Percentiles rank a stretch among this genome's conserved stretches.
phyloP scores from a whole-genome alignment of 2,329 filamentous ascomycete species.

The Calonectria multiphialidica region DNA sequence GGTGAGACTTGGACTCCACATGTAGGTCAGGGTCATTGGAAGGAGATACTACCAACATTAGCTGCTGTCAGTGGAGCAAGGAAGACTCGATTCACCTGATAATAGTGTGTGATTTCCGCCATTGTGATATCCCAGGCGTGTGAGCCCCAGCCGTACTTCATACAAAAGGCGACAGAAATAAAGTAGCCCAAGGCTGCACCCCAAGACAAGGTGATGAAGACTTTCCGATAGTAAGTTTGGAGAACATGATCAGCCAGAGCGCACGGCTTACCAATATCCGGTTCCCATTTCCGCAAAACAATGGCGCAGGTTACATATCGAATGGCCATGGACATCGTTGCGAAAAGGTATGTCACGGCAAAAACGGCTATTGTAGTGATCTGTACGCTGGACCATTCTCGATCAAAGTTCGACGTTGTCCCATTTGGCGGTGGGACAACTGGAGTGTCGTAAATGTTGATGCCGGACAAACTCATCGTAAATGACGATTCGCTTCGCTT shows the following conservation, averaged over 20 bases:
- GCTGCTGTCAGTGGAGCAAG: too few species aligned
- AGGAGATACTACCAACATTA: too few species aligned
- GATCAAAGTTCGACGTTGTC: slow-evolving; percentile 15
- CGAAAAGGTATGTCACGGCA: slow-evolving; percentile 18
- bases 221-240: not conserved
- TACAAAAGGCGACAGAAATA: slow-evolving; percentile 18
- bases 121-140: slow-evolving; percentile 26
- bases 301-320: slow-evolving; percentile 13
- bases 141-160: slow-evolving; percentile 24
- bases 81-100: too few species aligned
- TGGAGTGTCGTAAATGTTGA: slow-evolving; percentile 15
- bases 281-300: slow-evolving; percentile 8
- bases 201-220: slow-evolving; percentile 20
- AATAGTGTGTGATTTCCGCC: slow-evolving; percentile 11
- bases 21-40: slow-evolving; percentile 22
- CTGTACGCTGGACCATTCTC: slow-evolving; percentile 13
- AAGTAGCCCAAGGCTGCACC: slow-evolving; percentile 23
- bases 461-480: too few species aligned
- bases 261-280: slow-evolving; percentile 7
- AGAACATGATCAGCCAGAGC: not conserved
- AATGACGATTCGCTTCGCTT: too few species aligned
- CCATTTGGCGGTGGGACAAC: slow-evolving; percentile 17
- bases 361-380: slow-evolving; percentile 18
- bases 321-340: slow-evolving; percentile 16
- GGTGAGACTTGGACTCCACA: slow-evolving; percentile 23